Percentiles rank a stretch among this genome's conserved stretches.
Evolutionary conservation across 176 grass and related monocot genomes (phyloP).

Genomic region (Carex myosuroides): DNA sequence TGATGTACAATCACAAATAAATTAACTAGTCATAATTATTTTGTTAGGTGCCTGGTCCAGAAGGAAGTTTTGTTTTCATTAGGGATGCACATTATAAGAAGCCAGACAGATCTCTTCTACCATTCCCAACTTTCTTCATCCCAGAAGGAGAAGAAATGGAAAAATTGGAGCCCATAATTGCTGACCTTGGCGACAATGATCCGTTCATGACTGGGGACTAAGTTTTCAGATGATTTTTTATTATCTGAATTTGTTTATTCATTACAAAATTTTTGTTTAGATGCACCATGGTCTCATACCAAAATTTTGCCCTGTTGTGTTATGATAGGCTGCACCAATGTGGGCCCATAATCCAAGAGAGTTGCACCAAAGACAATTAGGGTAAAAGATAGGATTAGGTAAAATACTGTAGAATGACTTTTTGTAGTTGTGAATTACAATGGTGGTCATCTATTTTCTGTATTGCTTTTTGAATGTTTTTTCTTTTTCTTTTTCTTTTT

Average conservation of each 20-base stretch:
- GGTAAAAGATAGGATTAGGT: not conserved
- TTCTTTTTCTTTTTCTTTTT: not conserved
- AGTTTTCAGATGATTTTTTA: slow-evolving; percentile 2
- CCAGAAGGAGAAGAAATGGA: slow-evolving; percentile 48
- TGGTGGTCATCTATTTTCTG: not conserved
- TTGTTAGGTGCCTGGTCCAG: slow-evolving; percentile 79
- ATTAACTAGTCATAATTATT: not conserved
- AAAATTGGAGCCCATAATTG: slow-evolving; percentile 44
- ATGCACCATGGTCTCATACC: not conserved
- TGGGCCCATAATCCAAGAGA: not conserved
- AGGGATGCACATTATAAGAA: slow-evolving; percentile 94
- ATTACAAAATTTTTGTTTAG: not conserved
- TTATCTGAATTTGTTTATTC: slow-evolving; percentile 16
- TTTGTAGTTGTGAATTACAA: slow-evolving; percentile 3
- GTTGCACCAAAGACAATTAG: not conserved
- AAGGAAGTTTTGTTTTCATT: slow-evolving; percentile 91
- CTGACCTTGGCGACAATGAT: slow-evolving; percentile 69
- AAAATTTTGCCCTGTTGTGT: slow-evolving; percentile 1
- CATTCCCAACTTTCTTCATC: slow-evolving; percentile 80
- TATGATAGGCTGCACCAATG: slow-evolving; percentile 2
- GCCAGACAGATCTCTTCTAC: slow-evolving; percentile 53
- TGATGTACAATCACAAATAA: not conserved
- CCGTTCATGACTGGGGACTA: slow-evolving; percentile 87
- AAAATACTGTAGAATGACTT: not conserved
- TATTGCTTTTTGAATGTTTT: not conserved